Base-by-base conservation (phyloP, 2,329 filamentous ascomycete species). In the Clonostachys byssicola region DNA sequence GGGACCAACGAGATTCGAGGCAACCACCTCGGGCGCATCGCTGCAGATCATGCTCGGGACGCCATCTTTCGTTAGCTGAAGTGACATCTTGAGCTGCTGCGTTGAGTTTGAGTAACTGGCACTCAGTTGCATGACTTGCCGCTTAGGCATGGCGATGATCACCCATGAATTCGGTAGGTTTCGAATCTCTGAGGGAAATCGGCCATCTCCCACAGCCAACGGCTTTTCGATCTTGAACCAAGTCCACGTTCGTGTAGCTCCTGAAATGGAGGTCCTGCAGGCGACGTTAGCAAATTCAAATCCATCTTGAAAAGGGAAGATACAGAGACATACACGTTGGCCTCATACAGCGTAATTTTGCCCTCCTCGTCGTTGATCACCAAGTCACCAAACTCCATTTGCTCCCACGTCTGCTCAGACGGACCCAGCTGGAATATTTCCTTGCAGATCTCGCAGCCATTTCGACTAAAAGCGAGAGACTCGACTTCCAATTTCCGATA, bases 51-150 rank as follows among this genome's bases (percentile, higher is more conserved):
- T 58, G 30, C 38, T 51, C 5, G 58, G 58, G 14, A 59, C 46
- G 1, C 58, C 58, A 14, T 57, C 44, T 44, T 49, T 54, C 43
- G 54, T 57, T 38, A 58, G 51, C 36, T 47, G 52, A 43, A 56
- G 54, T 18, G 46, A 42, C 14, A 58, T 47, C 7, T 14, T 40
- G 14, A 52, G 42, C 43, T 50, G 54, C 20, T 34, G 17, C 13
- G 43, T 49, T 14, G 40, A 16, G 16, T 33, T 30, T 18, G 30
- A 14, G 12, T 34, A 33, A 16, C 13, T 38, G 35, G 39, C 38
- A n/a, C 17, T 34, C 16, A 18, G 14, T 10, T 16, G 5, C 17
- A 35, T 13, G 10, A 30, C 8, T 14, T n/a, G n/a, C 12, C 38
- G 38, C 12, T 42, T 13, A 23, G 23, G 16, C 33, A 39, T 39